phyloP scores from a whole-genome alignment of 768 basidiomycete genomes.

The Suillus hirtellus region DNA sequence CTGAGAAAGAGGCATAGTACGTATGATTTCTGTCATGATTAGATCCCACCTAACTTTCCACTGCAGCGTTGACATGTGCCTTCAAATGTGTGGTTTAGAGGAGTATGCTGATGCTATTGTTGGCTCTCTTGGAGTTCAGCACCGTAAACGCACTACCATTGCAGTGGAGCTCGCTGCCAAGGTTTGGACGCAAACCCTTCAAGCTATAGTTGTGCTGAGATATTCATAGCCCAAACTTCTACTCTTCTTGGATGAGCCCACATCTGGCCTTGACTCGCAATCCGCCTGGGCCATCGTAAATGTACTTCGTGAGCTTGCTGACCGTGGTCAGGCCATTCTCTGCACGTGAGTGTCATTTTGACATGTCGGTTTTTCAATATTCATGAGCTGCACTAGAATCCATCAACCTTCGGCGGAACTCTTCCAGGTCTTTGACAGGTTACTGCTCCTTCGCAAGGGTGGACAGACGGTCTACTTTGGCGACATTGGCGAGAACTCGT shows the following conservation, averaged over 20 bases:
- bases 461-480: constrained; percentile 72
- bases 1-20: constrained; percentile 81
- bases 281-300: constrained; percentile 81
- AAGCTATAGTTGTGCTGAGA: neutral
- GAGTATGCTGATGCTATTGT: constrained; percentile 68
- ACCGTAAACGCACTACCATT: constrained; percentile 82
- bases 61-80: constrained; percentile 53
- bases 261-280: constrained; percentile 86
- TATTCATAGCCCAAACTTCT: constrained; percentile 63
- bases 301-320: constrained; percentile 74
- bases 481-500: constrained; percentile 64
- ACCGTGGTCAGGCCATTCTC: constrained; percentile 84
- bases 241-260: constrained; percentile 88
- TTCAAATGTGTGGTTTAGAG: constrained; percentile 65
- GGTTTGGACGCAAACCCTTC: constrained; percentile 14
- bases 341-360: constrained; percentile 60
- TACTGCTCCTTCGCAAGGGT: constrained; percentile 75
- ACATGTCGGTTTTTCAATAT: neutral
- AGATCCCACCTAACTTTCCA: neutral
- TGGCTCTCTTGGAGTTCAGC: constrained; percentile 66
- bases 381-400: neutral
- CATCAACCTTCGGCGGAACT: constrained; percentile 72
- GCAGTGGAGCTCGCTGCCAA: constrained; percentile 88
- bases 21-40: constrained; percentile 23
- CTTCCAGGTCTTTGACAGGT: constrained; percentile 78